Base-by-base conservation (phyloP, 495 filamentous ascomycete species). In the Lophiotrema nucula region DNA sequence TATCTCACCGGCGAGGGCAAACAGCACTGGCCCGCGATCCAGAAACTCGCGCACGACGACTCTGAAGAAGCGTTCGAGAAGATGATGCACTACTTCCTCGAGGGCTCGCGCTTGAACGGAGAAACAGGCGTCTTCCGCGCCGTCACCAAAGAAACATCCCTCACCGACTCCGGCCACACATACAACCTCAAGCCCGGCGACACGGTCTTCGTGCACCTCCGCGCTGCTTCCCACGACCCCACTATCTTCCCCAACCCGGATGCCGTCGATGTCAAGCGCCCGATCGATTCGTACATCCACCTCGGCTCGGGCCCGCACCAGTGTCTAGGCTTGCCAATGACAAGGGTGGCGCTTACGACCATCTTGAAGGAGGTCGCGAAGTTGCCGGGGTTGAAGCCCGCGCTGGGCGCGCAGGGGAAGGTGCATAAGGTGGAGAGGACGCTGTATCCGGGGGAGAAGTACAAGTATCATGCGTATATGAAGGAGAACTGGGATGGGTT, bases 181-280 rank as follows among this genome's bases (percentile, higher is more conserved):
- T 24, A 80, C 51, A 56, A 66, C 6, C 47, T 83, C 45, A 76
- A 81, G 38, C 47, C 68, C 0, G 79, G 79, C 31, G 73, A 82
- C 43, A 49, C 66, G 19, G 56, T 84, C 26, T 62, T 79, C n/a
- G 73, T 79, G 41, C 77, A 82, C 58, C 58, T 83, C 65, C 75
- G 60, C 21, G 54, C 67, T 24, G 72, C 66, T 3, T 67, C 64
- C 1, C 68, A 53, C 27, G 72, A 75, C 55, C 22, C 60, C 18
- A 26, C 23, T 13, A 57, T 27, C 1, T 75, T 73, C 56, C 66
- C 63, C 8, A 51, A 70, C 26, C 72, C 72, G 4, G 62, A 69
- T 16, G 41, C 39, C 10, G 31, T 75, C 53, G 59, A 64, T 44
- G 62, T 66, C 3, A 49, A 22, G 15, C 55, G 72, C 3, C 57